A percentile compares a stretch with the other conserved stretches of the same genome.
These are phyloP conservation scores for Pisolithus albus DNA, from an alignment of 768 basidiomycete genomes.

Conservation along the genomic window DNA sequence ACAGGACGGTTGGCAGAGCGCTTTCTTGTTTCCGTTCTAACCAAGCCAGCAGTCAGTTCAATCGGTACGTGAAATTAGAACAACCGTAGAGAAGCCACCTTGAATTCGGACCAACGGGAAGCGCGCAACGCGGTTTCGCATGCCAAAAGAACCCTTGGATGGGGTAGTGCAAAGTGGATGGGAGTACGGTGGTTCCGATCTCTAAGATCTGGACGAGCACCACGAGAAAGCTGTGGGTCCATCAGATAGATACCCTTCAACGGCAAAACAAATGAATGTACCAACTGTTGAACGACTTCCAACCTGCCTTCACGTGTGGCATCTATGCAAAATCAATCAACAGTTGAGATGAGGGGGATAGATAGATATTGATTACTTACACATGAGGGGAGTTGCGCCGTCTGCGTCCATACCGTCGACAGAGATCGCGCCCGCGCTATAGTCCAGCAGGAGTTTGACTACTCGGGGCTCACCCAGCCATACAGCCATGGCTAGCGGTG, in stretches of 20 bases:
- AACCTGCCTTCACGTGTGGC: constrained; percentile 68
- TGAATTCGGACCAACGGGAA: constrained; percentile 52
- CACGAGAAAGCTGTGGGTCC: constrained; percentile 43
- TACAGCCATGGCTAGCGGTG: constrained; percentile 70
- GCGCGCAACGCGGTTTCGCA: constrained; percentile 62
- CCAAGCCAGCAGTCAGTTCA: background rate
- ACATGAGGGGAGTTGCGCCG: constrained; percentile 79
- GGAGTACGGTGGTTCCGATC: constrained; percentile 69
- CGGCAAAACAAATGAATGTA: constrained; percentile 27
- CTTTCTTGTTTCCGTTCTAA: constrained; percentile 28
- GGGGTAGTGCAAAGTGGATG: constrained; percentile 58
- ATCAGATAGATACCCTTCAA: constrained; percentile 6
- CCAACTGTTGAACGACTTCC: constrained; percentile 61
- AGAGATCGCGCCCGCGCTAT: constrained; percentile 52
- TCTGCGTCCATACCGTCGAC: constrained; percentile 71
- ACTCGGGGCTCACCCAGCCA: constrained; percentile 62
- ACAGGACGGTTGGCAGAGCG: constrained; percentile 19
- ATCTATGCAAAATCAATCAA: constrained; percentile 36
- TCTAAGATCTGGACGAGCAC: constrained; percentile 66
- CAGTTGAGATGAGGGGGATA: constrained; percentile 3
- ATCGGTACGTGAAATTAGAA: background rate
- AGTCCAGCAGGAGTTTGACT: constrained; percentile 58
- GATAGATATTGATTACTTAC: constrained; percentile 37
- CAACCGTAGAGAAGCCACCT: constrained; percentile 35
- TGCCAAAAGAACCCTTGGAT: constrained; percentile 59